Base-by-base conservation (phyloP, 768 basidiomycete genomes). In the Mycena kentingensis region DNA sequence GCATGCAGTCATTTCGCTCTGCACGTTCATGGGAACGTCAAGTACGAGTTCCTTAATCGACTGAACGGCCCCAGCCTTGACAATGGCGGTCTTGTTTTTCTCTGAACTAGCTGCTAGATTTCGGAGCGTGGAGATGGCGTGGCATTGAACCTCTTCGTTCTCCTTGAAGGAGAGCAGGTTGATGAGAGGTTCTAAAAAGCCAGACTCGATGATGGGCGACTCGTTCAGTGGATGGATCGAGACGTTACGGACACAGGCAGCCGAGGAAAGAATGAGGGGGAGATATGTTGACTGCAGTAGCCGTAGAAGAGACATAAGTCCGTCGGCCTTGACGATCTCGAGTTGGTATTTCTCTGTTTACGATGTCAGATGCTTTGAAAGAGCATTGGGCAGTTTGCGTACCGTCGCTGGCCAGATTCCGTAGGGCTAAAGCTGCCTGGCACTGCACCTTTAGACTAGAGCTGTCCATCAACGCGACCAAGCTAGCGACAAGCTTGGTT, bases 1-100 rank as follows among this genome's bases (percentile, higher is more conserved):
- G 62, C 96, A 98, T 5, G 97, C 97, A 36, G 97, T 99, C 97
- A 99, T 99, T 73, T 98, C 97, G 65, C 93, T 96, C 73, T 99
- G 97, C 11, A 99, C 97, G 56, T 89, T 90, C 75, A 97, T 84
- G 3, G 97, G 94, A 1, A 98, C 96, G 63, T 89, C 89, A 12
- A 99, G 76, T 2, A 99, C 94, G 16, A 99, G 77, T 64, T 98
- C 93, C 73, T 97, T 97, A 73, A 99, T 99, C 37, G 91, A 87
- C 65, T 93, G 91, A 3, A 98, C 88, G 16, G 97, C 97, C 4
- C 97, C 97, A 5, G 97, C 96, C 68, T 97, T 90, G 46, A 99
- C 95, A 51, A 99, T 98, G 7, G 95, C 93, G 32, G 90, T 82
- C 76, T 98, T 99, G 77, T 98, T 99, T 79, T 94, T 93, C 77